These are phyloP conservation scores for Phytophthora sp. DNA, from an alignment of 352 stramenopile genomes.

Conservation along the genomic window DNA sequence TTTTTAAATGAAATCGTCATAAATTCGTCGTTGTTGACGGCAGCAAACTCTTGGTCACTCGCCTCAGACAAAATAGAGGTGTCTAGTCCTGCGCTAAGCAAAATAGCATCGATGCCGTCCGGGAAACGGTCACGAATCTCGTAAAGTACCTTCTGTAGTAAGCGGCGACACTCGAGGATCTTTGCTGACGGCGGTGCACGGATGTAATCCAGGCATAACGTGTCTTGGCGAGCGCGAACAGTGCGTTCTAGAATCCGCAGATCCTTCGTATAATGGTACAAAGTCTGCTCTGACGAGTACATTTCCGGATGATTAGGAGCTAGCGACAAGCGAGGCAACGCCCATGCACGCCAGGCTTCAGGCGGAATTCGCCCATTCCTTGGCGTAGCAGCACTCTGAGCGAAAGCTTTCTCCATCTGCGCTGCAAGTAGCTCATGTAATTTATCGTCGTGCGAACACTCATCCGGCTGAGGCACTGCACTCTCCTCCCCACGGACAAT, in stretches of 20 bases:
- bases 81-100: slow-evolving; percentile 73
- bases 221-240: slow-evolving; percentile 35
- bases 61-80: slow-evolving; percentile 77
- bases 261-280: slow-evolving; percentile 84
- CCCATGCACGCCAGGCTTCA: slow-evolving; percentile 64
- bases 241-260: slow-evolving; percentile 45
- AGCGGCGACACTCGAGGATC: slow-evolving; percentile 48
- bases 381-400: slow-evolving; percentile 39
- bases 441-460: slow-evolving; percentile 48
- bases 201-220: slow-evolving; percentile 53
- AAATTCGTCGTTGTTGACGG: slow-evolving; percentile 16
- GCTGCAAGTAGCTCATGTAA: slow-evolving; percentile 41
- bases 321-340: slow-evolving; percentile 60
- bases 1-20: slow-evolving; percentile 54
- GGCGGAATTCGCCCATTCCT: slow-evolving; percentile 38
- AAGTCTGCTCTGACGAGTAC: slow-evolving; percentile 67
- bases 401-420: slow-evolving; percentile 57
- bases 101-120: slow-evolving; percentile 48
- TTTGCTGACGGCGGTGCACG: slow-evolving; percentile 34
- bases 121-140: slow-evolving; percentile 44
- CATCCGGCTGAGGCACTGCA: slow-evolving; percentile 18
- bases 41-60: slow-evolving; percentile 41
- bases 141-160: slow-evolving; percentile 61
- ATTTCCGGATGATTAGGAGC: slow-evolving; percentile 61
- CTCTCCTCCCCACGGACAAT: slow-evolving; percentile 16